Evolutionary conservation across 2,329 filamentous ascomycete species (phyloP).

Genomic region (Ophiostoma australiae): DNA sequence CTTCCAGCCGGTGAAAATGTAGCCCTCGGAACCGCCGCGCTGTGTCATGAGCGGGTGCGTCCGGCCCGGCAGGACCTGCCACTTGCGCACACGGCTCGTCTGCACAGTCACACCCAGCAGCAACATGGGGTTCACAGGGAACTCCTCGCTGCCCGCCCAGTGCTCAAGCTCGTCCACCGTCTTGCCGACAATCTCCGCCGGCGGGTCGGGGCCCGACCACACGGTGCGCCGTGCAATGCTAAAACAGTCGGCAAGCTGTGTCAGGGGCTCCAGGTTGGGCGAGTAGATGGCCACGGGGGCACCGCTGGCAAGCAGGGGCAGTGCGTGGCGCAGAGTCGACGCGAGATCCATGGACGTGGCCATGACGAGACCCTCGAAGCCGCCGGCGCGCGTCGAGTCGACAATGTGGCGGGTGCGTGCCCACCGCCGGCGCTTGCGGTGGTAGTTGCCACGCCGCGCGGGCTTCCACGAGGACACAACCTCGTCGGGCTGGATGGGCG

Average conservation of each 20-base stretch:
- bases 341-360: constrained; percentile 77
- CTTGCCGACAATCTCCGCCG: constrained; percentile 43
- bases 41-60: constrained; percentile 95
- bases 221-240: constrained; percentile 73
- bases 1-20: constrained; percentile 76
- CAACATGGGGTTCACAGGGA: constrained; percentile 80
- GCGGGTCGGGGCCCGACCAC: constrained; percentile 53
- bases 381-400: constrained; percentile 66
- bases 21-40: constrained; percentile 82
- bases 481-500: constrained; percentile 54
- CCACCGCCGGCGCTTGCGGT: constrained; percentile 83
- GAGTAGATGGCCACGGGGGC: constrained; percentile 83
- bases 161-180: constrained; percentile 47
- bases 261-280: constrained; percentile 72
- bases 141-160: constrained; percentile 64
- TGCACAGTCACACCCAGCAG: constrained; percentile 76
- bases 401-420: constrained; percentile 66
- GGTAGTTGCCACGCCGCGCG: constrained; percentile 77
- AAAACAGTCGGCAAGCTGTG: constrained; percentile 75
- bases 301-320: constrained; percentile 78
- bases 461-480: constrained; percentile 68
- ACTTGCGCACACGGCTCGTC: constrained; percentile 69
- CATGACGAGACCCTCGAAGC: constrained; percentile 77
- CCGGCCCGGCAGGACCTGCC: constrained; percentile 86
- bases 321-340: constrained; percentile 65